phyloP scores from a whole-genome alignment of 2,329 filamentous ascomycete species.

The Neofusicoccum cordaticola region DNA sequence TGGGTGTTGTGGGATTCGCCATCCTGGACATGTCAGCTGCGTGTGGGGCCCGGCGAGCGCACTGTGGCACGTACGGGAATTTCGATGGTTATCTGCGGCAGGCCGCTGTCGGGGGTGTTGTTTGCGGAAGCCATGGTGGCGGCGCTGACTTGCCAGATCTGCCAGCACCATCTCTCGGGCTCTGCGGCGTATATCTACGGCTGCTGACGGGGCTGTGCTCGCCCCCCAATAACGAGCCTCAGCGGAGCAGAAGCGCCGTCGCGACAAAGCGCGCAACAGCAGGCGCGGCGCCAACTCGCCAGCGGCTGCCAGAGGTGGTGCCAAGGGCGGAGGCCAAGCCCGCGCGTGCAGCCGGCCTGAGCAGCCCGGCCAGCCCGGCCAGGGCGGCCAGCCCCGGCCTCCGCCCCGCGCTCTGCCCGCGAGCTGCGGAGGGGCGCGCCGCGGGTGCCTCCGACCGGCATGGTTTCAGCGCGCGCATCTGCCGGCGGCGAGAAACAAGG shows the following conservation, averaged over 20 bases:
- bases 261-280: background rate
- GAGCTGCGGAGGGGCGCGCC: background rate
- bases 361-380: background rate
- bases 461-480: background rate
- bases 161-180: background rate
- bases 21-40: background rate
- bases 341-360: background rate
- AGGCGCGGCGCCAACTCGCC: background rate
- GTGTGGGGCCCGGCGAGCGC: background rate
- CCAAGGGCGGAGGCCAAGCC: constrained; percentile 14
- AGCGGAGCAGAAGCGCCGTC: background rate
- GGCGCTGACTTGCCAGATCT: background rate
- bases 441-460: background rate
- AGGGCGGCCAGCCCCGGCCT: background rate
- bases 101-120: background rate
- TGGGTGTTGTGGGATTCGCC: background rate
- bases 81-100: constrained; percentile 10
- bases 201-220: background rate
- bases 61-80: background rate
- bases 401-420: background rate
- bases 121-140: background rate
- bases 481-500: background rate
- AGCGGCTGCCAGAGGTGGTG: background rate
- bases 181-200: background rate
- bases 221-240: background rate